phyloP scores from a whole-genome alignment of 805 yeast genomes.

The Wickerhamomyces mucosus region DNA sequence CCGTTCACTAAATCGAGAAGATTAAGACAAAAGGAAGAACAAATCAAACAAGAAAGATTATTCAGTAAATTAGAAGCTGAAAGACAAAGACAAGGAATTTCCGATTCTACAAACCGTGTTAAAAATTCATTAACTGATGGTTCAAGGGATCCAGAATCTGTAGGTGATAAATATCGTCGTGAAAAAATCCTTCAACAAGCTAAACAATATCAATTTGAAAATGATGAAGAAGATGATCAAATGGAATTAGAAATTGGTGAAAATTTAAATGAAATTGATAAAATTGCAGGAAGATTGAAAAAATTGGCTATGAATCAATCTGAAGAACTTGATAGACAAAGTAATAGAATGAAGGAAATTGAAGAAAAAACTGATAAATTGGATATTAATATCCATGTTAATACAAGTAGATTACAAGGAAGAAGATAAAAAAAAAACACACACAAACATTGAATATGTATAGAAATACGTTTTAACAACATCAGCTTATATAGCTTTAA shows the following conservation, averaged over 20 bases:
- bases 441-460: background rate
- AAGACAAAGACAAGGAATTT: slow-evolving; percentile 46
- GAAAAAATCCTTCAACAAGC: slow-evolving; percentile 39
- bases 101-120: slow-evolving; percentile 60
- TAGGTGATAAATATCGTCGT: slow-evolving; percentile 27
- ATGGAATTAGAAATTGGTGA: slow-evolving; percentile 81
- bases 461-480: no score
- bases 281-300: slow-evolving; percentile 60
- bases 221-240: slow-evolving; percentile 88
- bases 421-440: slow-evolving; percentile 27
- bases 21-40: slow-evolving; percentile 63
- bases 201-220: slow-evolving; percentile 69
- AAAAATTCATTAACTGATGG: slow-evolving; percentile 43
- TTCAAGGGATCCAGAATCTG: slow-evolving; percentile 18
- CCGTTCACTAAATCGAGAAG: slow-evolving; percentile 84
- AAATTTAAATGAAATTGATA: slow-evolving; percentile 71
- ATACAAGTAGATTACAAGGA: slow-evolving; percentile 56
- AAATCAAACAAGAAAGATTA: slow-evolving; percentile 49
- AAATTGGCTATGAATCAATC: slow-evolving; percentile 64
- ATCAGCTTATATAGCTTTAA: no score
- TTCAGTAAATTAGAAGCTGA: slow-evolving; percentile 57
- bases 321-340: slow-evolving; percentile 73
- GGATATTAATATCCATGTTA: slow-evolving; percentile 76
- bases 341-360: slow-evolving; percentile 58
- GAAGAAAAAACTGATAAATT: slow-evolving; percentile 78